Conservation (phyloP, 176 grass and related monocot species). For the Metroxylon sagu region DNA sequence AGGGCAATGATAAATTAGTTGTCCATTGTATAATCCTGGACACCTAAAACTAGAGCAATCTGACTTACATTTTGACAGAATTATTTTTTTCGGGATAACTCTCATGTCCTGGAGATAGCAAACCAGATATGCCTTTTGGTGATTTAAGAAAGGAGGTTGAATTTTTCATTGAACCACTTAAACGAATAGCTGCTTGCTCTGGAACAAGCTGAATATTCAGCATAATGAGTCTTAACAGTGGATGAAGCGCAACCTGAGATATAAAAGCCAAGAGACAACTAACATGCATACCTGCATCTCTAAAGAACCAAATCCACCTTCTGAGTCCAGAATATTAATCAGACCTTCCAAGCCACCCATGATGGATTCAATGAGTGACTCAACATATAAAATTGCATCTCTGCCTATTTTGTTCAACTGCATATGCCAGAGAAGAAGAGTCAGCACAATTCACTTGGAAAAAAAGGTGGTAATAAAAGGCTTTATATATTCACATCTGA, state of each 20-base stretch:
- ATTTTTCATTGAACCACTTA: conserved; percentile 61
- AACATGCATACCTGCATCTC: conserved; percentile 84
- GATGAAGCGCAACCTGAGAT: not conserved
- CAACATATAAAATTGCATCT: conserved; percentile 92
- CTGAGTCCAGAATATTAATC: conserved; percentile 97
- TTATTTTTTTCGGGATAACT: conserved; percentile 91
- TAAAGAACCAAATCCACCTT: conserved; percentile 95
- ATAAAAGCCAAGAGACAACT: not conserved
- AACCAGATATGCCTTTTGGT: conserved; percentile 54
- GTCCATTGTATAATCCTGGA: no score
- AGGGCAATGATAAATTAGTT: not conserved
- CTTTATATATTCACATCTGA: no score
- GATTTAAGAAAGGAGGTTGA: conserved; percentile 13
- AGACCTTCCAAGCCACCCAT: conserved; percentile 99
- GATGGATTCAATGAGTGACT: conserved; percentile 96
- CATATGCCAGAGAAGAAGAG: not conserved
- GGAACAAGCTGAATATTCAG: conserved; percentile 61
- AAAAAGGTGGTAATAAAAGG: no score
- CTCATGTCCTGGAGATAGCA: conserved; percentile 79
- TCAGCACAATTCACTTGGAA: not conserved
- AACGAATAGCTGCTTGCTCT: conserved; percentile 88
- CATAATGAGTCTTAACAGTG: not conserved
- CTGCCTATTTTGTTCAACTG: conserved; percentile 88
- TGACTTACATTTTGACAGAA: conserved; percentile 91
- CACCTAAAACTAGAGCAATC: not conserved